Base-by-base conservation (phyloP, 148 eudicot genomes). In the Silene conica region DNA sequence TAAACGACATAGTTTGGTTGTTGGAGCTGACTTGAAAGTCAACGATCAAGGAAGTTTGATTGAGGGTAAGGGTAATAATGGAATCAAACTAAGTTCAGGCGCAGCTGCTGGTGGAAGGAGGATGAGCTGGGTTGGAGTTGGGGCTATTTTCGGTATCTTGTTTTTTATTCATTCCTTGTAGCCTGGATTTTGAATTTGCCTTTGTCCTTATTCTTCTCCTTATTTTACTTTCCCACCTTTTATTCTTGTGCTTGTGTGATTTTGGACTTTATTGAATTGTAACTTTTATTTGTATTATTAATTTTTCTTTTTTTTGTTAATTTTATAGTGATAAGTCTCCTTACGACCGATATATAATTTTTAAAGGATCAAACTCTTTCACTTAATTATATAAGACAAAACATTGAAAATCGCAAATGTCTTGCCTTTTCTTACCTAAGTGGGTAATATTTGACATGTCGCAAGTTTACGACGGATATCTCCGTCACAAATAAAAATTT, bases 1-100 rank as follows among this genome's bases (percentile, higher is more conserved):
- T 1, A 87, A 87, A 85, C 83, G 79, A 63, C 82, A 82, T 4
- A 77, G 57, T 28, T 20, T 90, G 78, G 67, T 11, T 20, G 76
- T 93, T 8, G 80, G 83, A 1, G 85, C 80, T 67, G 76, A 81
- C 18, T 80, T 93, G 66, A 34, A n/a, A 54, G 94, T 93, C 62
- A 77, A 82, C 56, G 82, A 23, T 19, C 31, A 78, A 21, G 86
- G 86, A 8, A 66, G 34, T 16, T 57, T 56, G 87, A 88, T 26
- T n/a, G 78, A 76, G 85, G 83, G 73, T 76, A 69, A 79, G 59
- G 81, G 70, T 79, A 90, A 77, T 78, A 86, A 90, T 71, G 93
- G 89, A 0, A 77, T 87, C 21, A 83, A 60, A 71, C 78, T 92
- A 69, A 82, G 65, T 68, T 90, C 97, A 26, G 83, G n/a, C n/a